Conservation (phyloP, 106 monocot genomes). For the Acorus calamus region DNA sequence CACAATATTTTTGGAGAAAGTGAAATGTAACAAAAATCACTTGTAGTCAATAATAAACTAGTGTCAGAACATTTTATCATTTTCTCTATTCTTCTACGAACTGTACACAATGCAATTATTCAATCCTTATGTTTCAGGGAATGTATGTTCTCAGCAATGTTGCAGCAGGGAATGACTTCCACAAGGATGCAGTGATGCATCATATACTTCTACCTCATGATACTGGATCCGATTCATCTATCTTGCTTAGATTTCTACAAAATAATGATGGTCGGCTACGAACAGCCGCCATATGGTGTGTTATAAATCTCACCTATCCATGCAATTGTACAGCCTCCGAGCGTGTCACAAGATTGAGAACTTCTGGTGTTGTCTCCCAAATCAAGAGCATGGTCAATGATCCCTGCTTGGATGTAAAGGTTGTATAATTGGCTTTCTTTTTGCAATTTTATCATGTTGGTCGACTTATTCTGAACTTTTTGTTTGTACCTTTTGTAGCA, state of each 20-base stretch:
- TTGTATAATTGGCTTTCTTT: slow-evolving; percentile 8
- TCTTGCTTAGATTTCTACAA: slow-evolving; percentile 46
- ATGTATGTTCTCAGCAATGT: slow-evolving; percentile 73
- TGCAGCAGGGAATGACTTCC: slow-evolving; percentile 51
- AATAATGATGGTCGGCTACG: slow-evolving; percentile 49
- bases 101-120: background rate
- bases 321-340: slow-evolving; percentile 19
- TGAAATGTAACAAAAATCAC: too few species aligned
- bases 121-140: slow-evolving; percentile 33
- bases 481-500: slow-evolving; percentile 25
- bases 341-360: slow-evolving; percentile 43
- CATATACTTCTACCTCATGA: slow-evolving; percentile 29
- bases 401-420: slow-evolving; percentile 87
- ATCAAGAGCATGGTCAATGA: slow-evolving; percentile 75
- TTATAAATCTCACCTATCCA: slow-evolving; percentile 55
- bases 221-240: slow-evolving; percentile 14
- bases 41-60: too few species aligned
- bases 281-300: slow-evolving; percentile 72
- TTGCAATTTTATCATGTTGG: too few species aligned
- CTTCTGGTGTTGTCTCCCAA: slow-evolving; percentile 63
- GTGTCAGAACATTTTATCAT: too few species aligned
- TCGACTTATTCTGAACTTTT: too few species aligned
- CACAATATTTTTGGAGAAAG: too few species aligned
- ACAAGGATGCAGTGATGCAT: slow-evolving; percentile 63
- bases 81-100: background rate